Evolutionary conservation across 202 grass and related monocot species (phyloP).

Genomic region (Cymbopogon flexuosus): DNA sequence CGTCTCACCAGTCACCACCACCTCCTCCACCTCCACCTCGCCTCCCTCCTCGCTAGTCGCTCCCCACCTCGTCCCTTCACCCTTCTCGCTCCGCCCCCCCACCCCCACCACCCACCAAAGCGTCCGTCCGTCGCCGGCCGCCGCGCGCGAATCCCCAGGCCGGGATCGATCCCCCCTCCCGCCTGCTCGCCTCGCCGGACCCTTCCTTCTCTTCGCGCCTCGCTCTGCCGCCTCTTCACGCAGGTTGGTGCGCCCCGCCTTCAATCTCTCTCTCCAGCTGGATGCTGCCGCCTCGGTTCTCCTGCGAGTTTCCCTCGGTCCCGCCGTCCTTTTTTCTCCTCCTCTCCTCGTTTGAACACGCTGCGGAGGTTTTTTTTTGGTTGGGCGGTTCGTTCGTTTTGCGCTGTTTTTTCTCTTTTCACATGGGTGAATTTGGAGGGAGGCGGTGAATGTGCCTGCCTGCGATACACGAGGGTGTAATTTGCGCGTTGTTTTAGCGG

Average conservation of each 20-base stretch:
- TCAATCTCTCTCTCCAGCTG: neutral
- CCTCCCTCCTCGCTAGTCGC: slow-evolving; percentile 24
- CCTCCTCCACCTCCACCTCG: no score
- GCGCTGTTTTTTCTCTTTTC: neutral
- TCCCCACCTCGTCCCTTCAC: slow-evolving; percentile 22
- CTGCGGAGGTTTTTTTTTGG: neutral
- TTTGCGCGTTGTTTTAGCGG: neutral
- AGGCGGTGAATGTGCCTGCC: neutral
- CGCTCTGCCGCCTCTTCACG: neutral
- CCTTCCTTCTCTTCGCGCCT: neutral
- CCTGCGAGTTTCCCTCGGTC: neutral
- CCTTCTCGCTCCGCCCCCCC: slow-evolving; percentile 42
- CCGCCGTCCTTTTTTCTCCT: neutral
- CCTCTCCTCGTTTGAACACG: neutral
- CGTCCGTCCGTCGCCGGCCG: slow-evolving; percentile 28
- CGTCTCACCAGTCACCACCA: neutral
- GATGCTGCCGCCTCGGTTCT: slow-evolving; percentile 3
- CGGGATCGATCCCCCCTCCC: slow-evolving; percentile 28
- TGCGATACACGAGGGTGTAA: slow-evolving; percentile 3
- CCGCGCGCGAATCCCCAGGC: slow-evolving; percentile 35
- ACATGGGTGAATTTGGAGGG: neutral
- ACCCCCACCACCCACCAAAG: neutral
- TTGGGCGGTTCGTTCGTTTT: neutral
- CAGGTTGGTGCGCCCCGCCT: slow-evolving; percentile 30
- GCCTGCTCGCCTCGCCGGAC: slow-evolving; percentile 1